A percentile compares a stretch with the other conserved stretches of the same genome.
These are phyloP conservation scores for Lyophyllum atratum DNA, from an alignment of 768 basidiomycete species.

Conservation along the genomic window DNA sequence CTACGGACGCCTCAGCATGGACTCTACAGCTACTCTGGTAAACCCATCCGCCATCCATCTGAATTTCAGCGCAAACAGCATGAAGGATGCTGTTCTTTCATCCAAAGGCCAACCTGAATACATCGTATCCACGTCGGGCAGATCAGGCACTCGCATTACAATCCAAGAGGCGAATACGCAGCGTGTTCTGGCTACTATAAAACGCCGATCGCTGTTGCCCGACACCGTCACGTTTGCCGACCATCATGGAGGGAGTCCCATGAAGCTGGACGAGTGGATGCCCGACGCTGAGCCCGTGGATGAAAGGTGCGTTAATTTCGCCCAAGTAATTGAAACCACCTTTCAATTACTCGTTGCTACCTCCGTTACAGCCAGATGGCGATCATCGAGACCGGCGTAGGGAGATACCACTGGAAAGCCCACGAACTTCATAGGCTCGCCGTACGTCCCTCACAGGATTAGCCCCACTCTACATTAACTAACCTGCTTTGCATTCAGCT, in stretches of 20 bases:
- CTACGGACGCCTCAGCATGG: too few species aligned
- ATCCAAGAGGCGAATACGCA: conserved; percentile 21
- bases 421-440: neutral
- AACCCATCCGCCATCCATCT: conserved; percentile 14
- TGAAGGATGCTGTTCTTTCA: conserved; percentile 19
- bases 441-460: neutral
- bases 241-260: neutral
- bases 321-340: neutral
- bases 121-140: conserved; percentile 20
- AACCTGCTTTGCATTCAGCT: neutral
- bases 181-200: conserved; percentile 19
- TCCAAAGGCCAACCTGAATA: conserved; percentile 19
- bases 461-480: neutral
- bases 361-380: neutral
- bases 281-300: neutral
- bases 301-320: neutral
- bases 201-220: conserved; percentile 16
- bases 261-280: neutral
- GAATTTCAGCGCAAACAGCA: conserved; percentile 22
- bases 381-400: neutral
- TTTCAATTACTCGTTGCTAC: neutral
- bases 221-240: conserved; percentile 8
- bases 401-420: neutral
- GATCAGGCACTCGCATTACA: conserved; percentile 16
- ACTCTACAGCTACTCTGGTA: neutral